A percentile compares a stretch with the other conserved stretches of the same genome.
Conservation (phyloP, 805 yeast genomes). For the Groenewaldozyma tartarivorans region DNA sequence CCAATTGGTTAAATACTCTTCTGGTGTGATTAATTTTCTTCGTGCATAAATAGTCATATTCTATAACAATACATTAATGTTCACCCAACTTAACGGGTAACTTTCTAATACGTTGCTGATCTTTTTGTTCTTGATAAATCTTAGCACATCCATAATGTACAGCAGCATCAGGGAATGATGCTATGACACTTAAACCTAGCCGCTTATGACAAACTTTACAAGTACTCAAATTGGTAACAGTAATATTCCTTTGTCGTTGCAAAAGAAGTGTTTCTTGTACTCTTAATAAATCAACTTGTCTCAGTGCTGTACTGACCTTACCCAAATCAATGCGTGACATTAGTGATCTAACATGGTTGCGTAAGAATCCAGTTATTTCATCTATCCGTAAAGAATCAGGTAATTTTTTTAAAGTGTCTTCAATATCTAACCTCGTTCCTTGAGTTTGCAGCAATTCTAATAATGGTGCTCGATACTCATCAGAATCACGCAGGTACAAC, state of each 20-base stretch:
- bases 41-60: conserved; percentile 9
- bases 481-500: conserved; percentile 21
- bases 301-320: conserved; percentile 38
- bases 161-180: conserved; percentile 37
- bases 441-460: conserved; percentile 34
- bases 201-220: conserved; percentile 54
- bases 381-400: conserved; percentile 43
- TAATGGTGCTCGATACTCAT: conserved; percentile 29
- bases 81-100: conserved; percentile 6
- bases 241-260: conserved; percentile 29
- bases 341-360: conserved; percentile 34
- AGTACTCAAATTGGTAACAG: conserved; percentile 34
- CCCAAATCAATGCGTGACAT: conserved; percentile 33
- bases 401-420: conserved; percentile 37
- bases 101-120: conserved; percentile 3
- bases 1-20: conserved; percentile 62
- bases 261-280: conserved; percentile 35
- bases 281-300: conserved; percentile 45
- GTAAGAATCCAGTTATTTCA: conserved; percentile 36
- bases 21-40: conserved; percentile 65
- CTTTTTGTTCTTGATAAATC: conserved; percentile 12
- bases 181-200: conserved; percentile 45
- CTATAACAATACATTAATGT: conserved; percentile 1
- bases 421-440: conserved; percentile 40
- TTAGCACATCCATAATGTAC: conserved; percentile 50